Conservation (phyloP, 140 eudicot species). For the Oenanthe javanica region DNA sequence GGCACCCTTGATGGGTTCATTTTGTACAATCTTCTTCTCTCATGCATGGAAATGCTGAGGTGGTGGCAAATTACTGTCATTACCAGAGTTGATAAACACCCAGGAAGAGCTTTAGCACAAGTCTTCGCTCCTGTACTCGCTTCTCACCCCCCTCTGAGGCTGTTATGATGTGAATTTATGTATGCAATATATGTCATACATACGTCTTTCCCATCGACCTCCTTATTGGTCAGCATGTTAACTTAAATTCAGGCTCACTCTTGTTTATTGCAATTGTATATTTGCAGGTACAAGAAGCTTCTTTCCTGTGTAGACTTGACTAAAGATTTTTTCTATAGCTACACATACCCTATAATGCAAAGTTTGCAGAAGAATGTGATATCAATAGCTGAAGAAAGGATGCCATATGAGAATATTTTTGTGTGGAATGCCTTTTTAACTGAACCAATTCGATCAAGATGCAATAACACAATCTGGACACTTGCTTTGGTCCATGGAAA, state of each 20-base stretch:
- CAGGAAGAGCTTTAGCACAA: background rate
- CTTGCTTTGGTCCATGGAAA: constrained; percentile 88
- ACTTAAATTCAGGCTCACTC: background rate
- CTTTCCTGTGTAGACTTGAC: constrained; percentile 87
- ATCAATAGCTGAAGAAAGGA: constrained; percentile 54
- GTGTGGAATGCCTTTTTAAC: constrained; percentile 96
- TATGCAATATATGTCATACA: background rate
- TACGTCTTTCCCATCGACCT: background rate
- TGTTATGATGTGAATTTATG: background rate
- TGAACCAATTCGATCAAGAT: constrained; percentile 63
- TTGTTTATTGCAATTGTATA: background rate
- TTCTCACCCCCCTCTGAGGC: background rate
- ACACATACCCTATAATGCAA: constrained; percentile 89
- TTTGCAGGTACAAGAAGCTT: constrained; percentile 94
- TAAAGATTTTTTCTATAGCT: constrained; percentile 90
- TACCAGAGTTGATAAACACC: background rate
- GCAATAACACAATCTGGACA: constrained; percentile 88
- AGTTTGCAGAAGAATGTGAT: constrained; percentile 78
- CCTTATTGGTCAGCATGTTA: background rate
- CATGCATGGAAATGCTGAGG: background rate
- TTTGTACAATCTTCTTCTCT: background rate
- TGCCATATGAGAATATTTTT: constrained; percentile 81
- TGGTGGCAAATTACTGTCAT: background rate
- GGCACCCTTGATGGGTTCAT: background rate
- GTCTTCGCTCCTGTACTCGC: background rate